phyloP scores from a whole-genome alignment of 306 rosid genomes.

The Ziziphus jujuba region DNA sequence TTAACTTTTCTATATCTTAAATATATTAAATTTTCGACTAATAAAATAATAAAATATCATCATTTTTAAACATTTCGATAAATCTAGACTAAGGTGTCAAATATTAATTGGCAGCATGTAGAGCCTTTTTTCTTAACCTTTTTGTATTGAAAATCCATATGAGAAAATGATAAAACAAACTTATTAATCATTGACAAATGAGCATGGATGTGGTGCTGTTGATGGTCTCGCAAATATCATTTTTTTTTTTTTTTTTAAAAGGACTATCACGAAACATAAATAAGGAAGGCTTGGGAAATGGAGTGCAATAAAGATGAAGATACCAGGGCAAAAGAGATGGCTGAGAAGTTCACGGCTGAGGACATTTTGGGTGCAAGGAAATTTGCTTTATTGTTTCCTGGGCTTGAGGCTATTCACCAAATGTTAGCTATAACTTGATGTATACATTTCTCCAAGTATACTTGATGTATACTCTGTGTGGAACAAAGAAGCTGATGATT shows the following conservation, averaged over 20 bases:
- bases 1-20: too few species aligned
- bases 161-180: too few species aligned
- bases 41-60: too few species aligned
- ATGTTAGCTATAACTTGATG: conserved; percentile 78
- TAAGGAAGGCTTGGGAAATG: conserved; percentile 44
- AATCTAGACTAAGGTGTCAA: too few species aligned
- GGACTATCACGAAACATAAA: conserved; percentile 6
- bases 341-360: conserved; percentile 68
- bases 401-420: conserved; percentile 77
- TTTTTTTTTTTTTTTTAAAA: too few species aligned
- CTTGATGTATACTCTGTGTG: conserved; percentile 77
- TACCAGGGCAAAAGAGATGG: conserved; percentile 71
- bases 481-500: conserved; percentile 68
- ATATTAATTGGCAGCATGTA: too few species aligned
- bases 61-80: too few species aligned
- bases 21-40: too few species aligned
- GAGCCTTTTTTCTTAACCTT: background rate
- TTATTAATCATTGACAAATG: too few species aligned
- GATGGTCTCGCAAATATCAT: conserved; percentile 16
- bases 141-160: too few species aligned
- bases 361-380: conserved; percentile 72
- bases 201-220: too few species aligned
- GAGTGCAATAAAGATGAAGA: conserved; percentile 98
- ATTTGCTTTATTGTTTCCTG: conserved; percentile 81
- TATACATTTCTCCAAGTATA: conserved; percentile 72